phyloP scores from a whole-genome alignment of 2,329 filamentous ascomycete genomes.

The Aureobasidium sp. region DNA sequence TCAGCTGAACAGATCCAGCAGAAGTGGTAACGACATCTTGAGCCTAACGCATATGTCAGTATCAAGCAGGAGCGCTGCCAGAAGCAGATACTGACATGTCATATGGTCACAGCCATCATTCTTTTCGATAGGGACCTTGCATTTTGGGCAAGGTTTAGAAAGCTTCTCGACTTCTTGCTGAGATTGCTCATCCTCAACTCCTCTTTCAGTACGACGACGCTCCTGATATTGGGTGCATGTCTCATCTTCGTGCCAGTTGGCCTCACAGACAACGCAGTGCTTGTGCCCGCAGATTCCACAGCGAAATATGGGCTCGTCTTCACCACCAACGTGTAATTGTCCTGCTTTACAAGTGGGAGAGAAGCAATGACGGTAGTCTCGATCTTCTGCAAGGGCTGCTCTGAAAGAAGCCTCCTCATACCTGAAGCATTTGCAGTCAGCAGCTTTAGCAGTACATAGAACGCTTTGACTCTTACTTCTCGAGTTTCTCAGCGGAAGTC shows the following conservation, averaged over 20 bases:
- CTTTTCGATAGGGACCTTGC: background rate
- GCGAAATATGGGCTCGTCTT: slow-evolving; percentile 21
- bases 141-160: background rate
- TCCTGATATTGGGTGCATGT: slow-evolving; percentile 20
- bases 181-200: background rate
- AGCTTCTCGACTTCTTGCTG: background rate
- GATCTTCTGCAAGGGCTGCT: background rate
- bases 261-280: slow-evolving; percentile 27
- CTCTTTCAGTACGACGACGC: too few relatives aligned
- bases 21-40: background rate
- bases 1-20: background rate
- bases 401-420: background rate
- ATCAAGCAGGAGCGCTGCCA: accelerated
- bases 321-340: slow-evolving; percentile 20
- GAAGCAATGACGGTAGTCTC: background rate
- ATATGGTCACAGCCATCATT: background rate
- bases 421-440: background rate
- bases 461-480: background rate
- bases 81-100: background rate
- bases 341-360: slow-evolving; percentile 12
- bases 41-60: background rate
- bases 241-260: slow-evolving; percentile 26
- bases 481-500: background rate
- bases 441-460: too few relatives aligned
- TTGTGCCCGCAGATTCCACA: slow-evolving; percentile 25